phyloP scores from a whole-genome alignment of 306 rosid species.

The Glycine tomentella region DNA sequence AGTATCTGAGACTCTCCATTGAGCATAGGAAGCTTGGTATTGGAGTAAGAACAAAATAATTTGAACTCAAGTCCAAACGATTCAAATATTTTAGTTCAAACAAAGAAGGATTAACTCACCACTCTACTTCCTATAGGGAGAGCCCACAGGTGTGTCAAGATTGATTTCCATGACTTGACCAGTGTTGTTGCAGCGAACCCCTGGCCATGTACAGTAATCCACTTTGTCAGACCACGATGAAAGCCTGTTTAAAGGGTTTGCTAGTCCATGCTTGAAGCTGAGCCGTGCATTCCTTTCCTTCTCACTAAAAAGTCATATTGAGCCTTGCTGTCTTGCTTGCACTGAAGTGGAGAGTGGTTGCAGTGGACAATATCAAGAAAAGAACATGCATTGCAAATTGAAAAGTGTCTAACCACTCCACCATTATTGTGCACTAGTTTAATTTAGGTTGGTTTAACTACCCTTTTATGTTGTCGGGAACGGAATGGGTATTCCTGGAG shows the following conservation, averaged over 20 bases:
- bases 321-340: no score
- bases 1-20: no score
- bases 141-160: conserved; percentile 31
- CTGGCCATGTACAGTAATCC: conserved; percentile 43
- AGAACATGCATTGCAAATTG: no score
- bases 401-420: no score
- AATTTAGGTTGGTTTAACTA: no score
- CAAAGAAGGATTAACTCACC: conserved; percentile 48
- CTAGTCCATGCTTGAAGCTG: conserved; percentile 44
- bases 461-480: no score
- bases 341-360: neutral
- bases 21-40: no score
- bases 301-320: conserved; percentile 26
- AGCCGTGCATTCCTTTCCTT: conserved; percentile 43
- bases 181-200: conserved; percentile 39
- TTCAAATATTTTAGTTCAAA: conserved; percentile 40
- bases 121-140: conserved; percentile 27
- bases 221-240: conserved; percentile 40
- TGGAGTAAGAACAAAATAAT: no score
- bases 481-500: no score
- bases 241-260: conserved; percentile 36
- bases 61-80: conserved; percentile 49
- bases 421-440: no score
- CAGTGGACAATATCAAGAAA: no score
- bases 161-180: conserved; percentile 36